phyloP scores from a whole-genome alignment of 495 filamentous ascomycete species.

The Rusavskia elegans region DNA sequence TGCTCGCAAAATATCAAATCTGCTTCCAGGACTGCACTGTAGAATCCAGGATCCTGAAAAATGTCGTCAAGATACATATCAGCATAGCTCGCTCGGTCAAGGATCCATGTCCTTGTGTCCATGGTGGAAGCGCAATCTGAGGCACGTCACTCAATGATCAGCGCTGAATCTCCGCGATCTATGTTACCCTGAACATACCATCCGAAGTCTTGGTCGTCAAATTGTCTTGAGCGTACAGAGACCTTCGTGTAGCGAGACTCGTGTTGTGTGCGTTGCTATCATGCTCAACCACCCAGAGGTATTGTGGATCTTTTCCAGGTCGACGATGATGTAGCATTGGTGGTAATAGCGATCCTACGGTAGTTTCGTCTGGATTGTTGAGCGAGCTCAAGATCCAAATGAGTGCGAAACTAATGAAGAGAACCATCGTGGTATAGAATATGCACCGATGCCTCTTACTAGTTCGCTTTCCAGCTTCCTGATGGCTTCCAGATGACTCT shows the following conservation, averaged over 20 bases:
- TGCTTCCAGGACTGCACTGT: neutral
- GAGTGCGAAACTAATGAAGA: no score
- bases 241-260: neutral
- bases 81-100: neutral
- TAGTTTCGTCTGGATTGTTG: no score
- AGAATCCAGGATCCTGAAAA: neutral
- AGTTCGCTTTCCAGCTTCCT: no score
- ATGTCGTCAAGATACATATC: neutral
- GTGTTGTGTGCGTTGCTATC: neutral
- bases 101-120: neutral
- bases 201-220: neutral
- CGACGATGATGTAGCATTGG: neutral
- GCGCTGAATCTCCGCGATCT: neutral
- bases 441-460: no score
- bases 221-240: neutral
- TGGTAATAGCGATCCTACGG: no score
- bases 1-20: neutral
- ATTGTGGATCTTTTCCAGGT: neutral
- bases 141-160: neutral
- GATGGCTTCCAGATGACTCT: no score
- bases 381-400: no score
- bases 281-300: neutral
- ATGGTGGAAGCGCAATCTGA: neutral
- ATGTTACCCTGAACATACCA: neutral
- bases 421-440: no score